A percentile compares a stretch with the other conserved stretches of the same genome.
phyloP scores from a whole-genome alignment of 768 basidiomycete genomes.

The Clathrus columnatus region DNA sequence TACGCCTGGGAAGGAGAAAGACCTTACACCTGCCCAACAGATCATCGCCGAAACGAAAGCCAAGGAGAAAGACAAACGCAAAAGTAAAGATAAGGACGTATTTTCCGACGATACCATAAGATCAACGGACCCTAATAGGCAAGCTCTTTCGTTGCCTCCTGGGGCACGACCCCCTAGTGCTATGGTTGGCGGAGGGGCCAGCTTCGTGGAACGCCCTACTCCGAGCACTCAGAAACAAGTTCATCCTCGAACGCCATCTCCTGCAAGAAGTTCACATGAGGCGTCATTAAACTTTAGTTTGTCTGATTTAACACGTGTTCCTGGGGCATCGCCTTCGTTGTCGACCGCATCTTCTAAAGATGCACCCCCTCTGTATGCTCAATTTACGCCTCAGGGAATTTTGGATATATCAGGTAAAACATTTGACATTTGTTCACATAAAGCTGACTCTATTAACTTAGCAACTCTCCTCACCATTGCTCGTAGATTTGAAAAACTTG shows the following conservation, averaged over 20 bases:
- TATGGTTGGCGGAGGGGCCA: constrained; percentile 8
- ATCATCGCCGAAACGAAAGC: constrained; percentile 67
- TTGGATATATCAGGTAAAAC: constrained; percentile 48
- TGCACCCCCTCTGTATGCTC: constrained; percentile 65
- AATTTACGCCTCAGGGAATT: constrained; percentile 62
- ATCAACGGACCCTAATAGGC: constrained; percentile 46
- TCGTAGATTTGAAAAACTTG: constrained; percentile 78
- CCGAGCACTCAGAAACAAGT: constrained; percentile 23
- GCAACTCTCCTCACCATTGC: constrained; percentile 68
- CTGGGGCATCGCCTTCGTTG: constrained; percentile 37
- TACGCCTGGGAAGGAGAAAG: constrained; percentile 69
- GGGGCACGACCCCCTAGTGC: constrained; percentile 4
- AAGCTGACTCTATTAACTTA: neutral
- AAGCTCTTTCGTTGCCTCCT: constrained; percentile 33
- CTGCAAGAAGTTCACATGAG: constrained; percentile 26
- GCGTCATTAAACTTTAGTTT: neutral
- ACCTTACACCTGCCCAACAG: constrained; percentile 82
- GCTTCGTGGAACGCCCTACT: constrained; percentile 23
- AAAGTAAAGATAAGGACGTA: constrained; percentile 34
- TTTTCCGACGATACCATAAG: constrained; percentile 45
- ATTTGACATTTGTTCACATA: neutral
- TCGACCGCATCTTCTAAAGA: constrained; percentile 47
- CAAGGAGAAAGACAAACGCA: constrained; percentile 38
- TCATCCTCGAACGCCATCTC: constrained; percentile 51
- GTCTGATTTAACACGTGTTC: constrained; percentile 51